Percentiles rank a stretch among this genome's conserved stretches.
These are phyloP conservation scores for Orbilia javanica DNA, from an alignment of 2,329 filamentous ascomycete species.

Conservation along the genomic window DNA sequence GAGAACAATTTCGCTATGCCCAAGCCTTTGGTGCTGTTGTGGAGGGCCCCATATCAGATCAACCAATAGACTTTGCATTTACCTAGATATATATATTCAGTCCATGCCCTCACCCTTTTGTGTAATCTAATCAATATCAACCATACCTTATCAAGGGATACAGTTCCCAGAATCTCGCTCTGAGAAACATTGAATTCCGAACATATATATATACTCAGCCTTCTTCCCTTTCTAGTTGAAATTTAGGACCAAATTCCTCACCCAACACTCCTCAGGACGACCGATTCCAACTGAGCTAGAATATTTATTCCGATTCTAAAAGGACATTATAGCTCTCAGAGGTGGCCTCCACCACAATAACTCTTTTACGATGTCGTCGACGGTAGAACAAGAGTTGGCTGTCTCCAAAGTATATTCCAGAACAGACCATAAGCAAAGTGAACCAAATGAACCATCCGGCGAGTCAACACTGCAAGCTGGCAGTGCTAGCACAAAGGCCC, in stretches of 20 bases:
- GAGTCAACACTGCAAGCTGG: conserved; percentile 41
- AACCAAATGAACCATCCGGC: conserved; percentile 27
- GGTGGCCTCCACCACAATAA: conserved; percentile 19
- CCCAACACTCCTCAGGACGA: not conserved
- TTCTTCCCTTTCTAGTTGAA: not conserved
- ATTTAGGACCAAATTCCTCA: not conserved
- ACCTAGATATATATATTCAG: conserved; percentile 25
- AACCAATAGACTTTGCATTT: not conserved
- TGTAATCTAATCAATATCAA: conserved; percentile 3
- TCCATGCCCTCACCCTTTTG: conserved; percentile 2
- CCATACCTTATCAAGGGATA: not conserved
- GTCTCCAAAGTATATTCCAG: conserved; percentile 57
- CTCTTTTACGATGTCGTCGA: conserved; percentile 31
- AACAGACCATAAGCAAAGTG: conserved; percentile 37
- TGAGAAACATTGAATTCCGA: not conserved
- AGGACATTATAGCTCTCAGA: not conserved
- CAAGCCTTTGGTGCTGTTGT: not conserved
- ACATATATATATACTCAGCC: not conserved
- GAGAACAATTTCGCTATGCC: conserved; percentile 10
- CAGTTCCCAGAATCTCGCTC: not conserved
- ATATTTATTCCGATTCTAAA: not conserved
- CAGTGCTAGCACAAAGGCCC: conserved; percentile 41
- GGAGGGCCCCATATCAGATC: not conserved
- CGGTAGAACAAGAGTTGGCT: conserved; percentile 47
- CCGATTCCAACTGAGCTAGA: not conserved